These are phyloP conservation scores for Penicillium griseofulvum DNA, from an alignment of 2,329 filamentous ascomycete genomes.

Conservation along the genomic window DNA sequence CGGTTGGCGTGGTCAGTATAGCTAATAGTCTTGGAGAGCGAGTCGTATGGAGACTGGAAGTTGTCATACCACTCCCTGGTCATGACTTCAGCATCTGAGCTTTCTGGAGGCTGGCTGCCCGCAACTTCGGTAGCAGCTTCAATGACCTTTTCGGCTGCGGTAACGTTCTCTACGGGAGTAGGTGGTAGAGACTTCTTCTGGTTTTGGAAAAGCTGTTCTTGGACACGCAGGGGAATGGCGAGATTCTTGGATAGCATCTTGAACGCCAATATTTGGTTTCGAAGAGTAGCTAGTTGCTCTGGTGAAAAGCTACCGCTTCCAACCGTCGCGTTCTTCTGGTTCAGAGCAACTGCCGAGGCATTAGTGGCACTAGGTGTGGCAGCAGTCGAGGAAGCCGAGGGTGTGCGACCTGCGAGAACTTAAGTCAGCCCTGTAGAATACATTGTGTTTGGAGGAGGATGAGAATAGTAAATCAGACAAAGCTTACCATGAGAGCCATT, in stretches of 20 bases:
- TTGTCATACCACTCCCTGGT: constrained; percentile 61
- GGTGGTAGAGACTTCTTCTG: constrained; percentile 37
- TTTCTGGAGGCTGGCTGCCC: constrained; percentile 30
- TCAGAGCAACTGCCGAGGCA: constrained; percentile 15
- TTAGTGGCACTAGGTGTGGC: constrained; percentile 22
- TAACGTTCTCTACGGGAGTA: constrained; percentile 36
- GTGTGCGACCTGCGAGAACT: constrained; percentile 32
- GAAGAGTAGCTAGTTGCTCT: constrained; percentile 74
- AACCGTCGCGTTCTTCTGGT: constrained; percentile 30
- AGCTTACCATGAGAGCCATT: constrained; percentile 46
- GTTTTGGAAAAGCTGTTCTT: constrained; percentile 76
- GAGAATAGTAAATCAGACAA: background rate
- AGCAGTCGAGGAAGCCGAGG: constrained; percentile 34
- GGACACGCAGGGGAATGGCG: constrained; percentile 72
- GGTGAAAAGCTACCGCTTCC: constrained; percentile 64
- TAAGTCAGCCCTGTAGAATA: background rate
- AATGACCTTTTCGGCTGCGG: constrained; percentile 35
- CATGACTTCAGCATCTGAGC: constrained; percentile 25
- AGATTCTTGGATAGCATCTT: constrained; percentile 85
- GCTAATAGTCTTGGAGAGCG: constrained; percentile 45
- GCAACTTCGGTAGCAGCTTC: constrained; percentile 40
- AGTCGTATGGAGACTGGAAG: constrained; percentile 69
- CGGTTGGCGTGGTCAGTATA: constrained; percentile 46
- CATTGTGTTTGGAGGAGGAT: background rate
- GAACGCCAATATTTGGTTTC: constrained; percentile 87